phyloP scores from a whole-genome alignment of 805 yeast genomes.

The Sporopachydermia lactativora region DNA sequence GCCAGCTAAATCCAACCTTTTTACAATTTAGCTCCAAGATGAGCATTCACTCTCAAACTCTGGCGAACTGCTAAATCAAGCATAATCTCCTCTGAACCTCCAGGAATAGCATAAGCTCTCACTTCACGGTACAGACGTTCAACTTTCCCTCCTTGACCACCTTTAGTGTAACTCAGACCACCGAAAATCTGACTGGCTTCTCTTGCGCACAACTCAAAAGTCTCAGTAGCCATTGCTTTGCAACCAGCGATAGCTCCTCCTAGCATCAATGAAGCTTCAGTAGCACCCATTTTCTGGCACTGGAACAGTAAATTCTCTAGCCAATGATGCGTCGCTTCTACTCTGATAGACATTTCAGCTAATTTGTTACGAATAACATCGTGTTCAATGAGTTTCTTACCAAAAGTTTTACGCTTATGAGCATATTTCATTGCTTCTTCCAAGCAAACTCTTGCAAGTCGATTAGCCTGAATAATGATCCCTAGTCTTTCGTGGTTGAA shows the following conservation, averaged over 20 bases:
- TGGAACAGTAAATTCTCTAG: slow-evolving; percentile 23
- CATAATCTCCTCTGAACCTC: slow-evolving; percentile 32
- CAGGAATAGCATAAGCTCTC: slow-evolving; percentile 30
- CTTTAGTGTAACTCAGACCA: slow-evolving; percentile 26
- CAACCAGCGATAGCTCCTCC: slow-evolving; percentile 30
- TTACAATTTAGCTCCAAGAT: background rate
- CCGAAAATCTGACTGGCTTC: slow-evolving; percentile 30
- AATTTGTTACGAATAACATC: slow-evolving; percentile 27
- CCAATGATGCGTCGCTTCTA: slow-evolving; percentile 27
- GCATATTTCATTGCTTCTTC: slow-evolving; percentile 27
- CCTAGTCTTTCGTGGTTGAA: slow-evolving; percentile 30
- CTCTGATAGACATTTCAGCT: slow-evolving; percentile 25
- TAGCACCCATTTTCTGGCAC: slow-evolving; percentile 16
- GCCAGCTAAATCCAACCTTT: no score
- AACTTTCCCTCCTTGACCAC: slow-evolving; percentile 28
- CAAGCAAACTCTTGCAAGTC: slow-evolving; percentile 23
- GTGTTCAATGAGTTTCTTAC: slow-evolving; percentile 24
- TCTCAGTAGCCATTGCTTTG: slow-evolving; percentile 25
- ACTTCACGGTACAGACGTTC: slow-evolving; percentile 29
- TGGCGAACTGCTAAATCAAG: slow-evolving; percentile 26
- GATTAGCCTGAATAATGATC: slow-evolving; percentile 24
- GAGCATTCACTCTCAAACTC: slow-evolving; percentile 21
- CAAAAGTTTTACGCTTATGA: slow-evolving; percentile 27
- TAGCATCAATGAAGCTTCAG: slow-evolving; percentile 22
- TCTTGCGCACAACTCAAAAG: slow-evolving; percentile 28